Conservation (phyloP, 305 asterid species). For the Fraxinus dipetala region DNA sequence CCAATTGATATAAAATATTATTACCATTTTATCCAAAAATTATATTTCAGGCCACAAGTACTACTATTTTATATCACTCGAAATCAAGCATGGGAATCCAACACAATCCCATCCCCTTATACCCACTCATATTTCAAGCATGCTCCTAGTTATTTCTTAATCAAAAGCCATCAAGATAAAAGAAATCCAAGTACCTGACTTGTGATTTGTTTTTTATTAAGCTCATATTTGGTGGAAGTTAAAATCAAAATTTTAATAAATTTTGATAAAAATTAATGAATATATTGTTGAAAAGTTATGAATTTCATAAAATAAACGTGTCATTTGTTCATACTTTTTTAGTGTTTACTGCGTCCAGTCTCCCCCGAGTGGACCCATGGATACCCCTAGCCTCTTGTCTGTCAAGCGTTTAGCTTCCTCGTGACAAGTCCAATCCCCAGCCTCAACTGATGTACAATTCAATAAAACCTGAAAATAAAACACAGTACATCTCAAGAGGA, state of each 20-base stretch:
- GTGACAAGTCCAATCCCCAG: constrained; percentile 3
- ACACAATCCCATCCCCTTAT: not conserved
- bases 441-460: not conserved
- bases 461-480: not conserved
- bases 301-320: not conserved
- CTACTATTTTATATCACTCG: not conserved
- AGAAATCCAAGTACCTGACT: not conserved
- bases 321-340: no score
- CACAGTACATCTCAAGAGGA: not conserved
- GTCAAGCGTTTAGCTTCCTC: not conserved
- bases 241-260: no score
- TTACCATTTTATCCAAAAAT: not conserved
- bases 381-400: not conserved
- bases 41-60: no score
- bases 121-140: not conserved
- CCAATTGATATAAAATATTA: no score
- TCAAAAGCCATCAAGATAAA: not conserved
- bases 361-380: not conserved
- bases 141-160: not conserved
- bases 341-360: not conserved
- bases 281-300: no score
- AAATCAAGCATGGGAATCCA: not conserved
- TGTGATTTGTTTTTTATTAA: not conserved
- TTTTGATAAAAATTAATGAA: no score
- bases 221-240: no score